Base-by-base conservation (phyloP, 2,329 filamentous ascomycete genomes). In the Fusarium ambrosium region DNA sequence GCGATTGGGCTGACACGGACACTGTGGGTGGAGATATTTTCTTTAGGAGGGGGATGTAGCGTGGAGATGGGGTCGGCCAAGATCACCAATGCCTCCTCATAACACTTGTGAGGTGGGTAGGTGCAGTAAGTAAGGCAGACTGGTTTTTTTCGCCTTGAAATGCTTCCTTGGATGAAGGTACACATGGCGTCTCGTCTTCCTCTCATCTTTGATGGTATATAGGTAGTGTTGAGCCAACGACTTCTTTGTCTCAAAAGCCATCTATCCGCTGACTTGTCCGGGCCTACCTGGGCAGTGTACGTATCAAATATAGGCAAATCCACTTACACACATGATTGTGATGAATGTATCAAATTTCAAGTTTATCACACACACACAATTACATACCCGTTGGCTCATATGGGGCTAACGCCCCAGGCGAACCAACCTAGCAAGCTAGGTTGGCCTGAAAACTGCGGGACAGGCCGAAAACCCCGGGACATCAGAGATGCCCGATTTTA, bases 1-100 rank as follows among this genome's bases (percentile, higher is more conserved):
- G 62, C 62, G 51, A 64, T 64, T 64, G 62, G 62, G 18, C 29
- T 55, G 36, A 29, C 51, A 45, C 22, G 62, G 24, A 24, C 24
- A 14, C 20, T 64, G 62, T 56, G 62, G 14, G 62, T 64, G 62
- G 62, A 61, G 58, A 37, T 64, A 27, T 58, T 58, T 53, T 56
- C 48, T 39, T 43, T 56, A n/a, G 20, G 34, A 16, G 37, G 51
- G 45, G 34, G 27, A n/a, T 22, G 22, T 20, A 29, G 43, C 43
- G 48, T 24, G 39, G 24, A 27, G 20, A 39, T 59, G 32, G 56
- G 56, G 56, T 36, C 20, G 29, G 53, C n/a, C 29, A 22, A 22
- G 29, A 56, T 36, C 53, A 56, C 29, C 53, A 58, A 22, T 10
- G 32, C 32, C 56, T 53, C 48, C 56, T 53, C 48, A 53, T 11